A percentile compares a stretch with the other conserved stretches of the same genome.
Conservation (phyloP, 1,139 yeast species). For the Pichia sp. region DNA sequence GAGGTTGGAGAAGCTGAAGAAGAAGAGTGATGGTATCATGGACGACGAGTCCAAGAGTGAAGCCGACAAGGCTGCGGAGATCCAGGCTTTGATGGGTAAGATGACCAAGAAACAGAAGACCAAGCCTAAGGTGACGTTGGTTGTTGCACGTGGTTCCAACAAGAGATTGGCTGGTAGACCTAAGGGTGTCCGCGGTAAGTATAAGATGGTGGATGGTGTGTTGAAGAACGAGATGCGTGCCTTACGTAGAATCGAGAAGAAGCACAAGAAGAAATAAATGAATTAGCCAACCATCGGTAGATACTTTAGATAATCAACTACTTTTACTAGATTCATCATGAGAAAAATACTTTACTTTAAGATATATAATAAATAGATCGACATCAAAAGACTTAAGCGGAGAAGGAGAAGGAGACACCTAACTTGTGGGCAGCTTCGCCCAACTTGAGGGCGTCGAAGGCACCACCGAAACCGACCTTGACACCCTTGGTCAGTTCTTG, state of each 20-base stretch:
- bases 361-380: neutral
- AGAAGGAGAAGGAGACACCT: conserved; percentile 86
- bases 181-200: conserved; percentile 92
- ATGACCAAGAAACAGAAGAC: conserved; percentile 65
- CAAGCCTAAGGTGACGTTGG: conserved; percentile 82
- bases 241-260: conserved; percentile 81
- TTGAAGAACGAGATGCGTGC: conserved; percentile 97
- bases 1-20: conserved; percentile 84
- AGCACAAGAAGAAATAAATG: conserved; percentile 38
- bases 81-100: conserved; percentile 78
- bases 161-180: conserved; percentile 93
- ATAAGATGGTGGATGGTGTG: conserved; percentile 98
- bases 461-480: conserved; percentile 94
- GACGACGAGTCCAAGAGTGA: conserved; percentile 87
- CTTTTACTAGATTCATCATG: neutral
- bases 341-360: neutral
- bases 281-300: too few relatives aligned
- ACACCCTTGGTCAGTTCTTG: conserved; percentile 97
- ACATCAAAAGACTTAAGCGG: conserved; percentile 18
- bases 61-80: conserved; percentile 91
- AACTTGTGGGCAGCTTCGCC: conserved; percentile 98
- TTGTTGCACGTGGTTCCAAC: conserved; percentile 84
- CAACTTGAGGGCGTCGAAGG: conserved; percentile 92
- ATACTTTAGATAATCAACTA: too few relatives aligned
- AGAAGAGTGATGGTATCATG: conserved; percentile 87